Base-by-base conservation (phyloP, 2,329 filamentous ascomycete species). In the Phialophora tarda region DNA sequence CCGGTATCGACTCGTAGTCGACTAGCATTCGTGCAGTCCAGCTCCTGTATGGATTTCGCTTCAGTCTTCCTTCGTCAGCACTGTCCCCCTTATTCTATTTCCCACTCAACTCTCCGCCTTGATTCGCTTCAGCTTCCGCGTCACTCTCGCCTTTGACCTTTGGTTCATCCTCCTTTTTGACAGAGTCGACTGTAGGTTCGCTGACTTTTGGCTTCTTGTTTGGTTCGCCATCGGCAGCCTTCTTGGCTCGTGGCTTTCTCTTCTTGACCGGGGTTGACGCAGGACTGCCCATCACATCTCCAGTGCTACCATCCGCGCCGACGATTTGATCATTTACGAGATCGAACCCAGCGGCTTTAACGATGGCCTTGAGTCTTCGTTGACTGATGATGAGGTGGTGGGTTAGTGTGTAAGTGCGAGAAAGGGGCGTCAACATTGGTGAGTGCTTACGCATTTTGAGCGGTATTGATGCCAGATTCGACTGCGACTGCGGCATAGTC, bases 251-350 rank as follows among this genome's bases (percentile, higher is more conserved):
- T 14, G 48, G 7, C 48, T 51, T 51, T 28, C 24, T 26, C 48
- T 51, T 51, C 48, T 51, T 51, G 48, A 23, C 17, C 5, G 48
- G 48, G 6, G 38, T 5, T 44, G 38, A 44, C 38, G 10, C 14
- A 51, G 48, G 23, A 28, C 12, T 28, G 48, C 48, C 10, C n/a
- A 12, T 28, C 11, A n/a, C 48, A 17, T 28, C 48, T 23, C 48
- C 48, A 51, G 48, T 51, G 48, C 21, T 51, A 3, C 48, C 48
- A 21, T 26, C 48, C 11, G 48, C 17, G 24, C 48, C 48, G 48
- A 51, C 48, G 7, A 51, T 51, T 51, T 51, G 48, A 26, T 51
- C 48, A 8, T 51, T 51, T 23, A 51, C 23, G 48, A 51, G 48
- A 8, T 51, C 48, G 48, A 51, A 51, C 2, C 48, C 48, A 28